These are phyloP conservation scores for Trichosanthes cucumerina DNA, from an alignment of 306 rosid genomes.

Conservation along the genomic window DNA sequence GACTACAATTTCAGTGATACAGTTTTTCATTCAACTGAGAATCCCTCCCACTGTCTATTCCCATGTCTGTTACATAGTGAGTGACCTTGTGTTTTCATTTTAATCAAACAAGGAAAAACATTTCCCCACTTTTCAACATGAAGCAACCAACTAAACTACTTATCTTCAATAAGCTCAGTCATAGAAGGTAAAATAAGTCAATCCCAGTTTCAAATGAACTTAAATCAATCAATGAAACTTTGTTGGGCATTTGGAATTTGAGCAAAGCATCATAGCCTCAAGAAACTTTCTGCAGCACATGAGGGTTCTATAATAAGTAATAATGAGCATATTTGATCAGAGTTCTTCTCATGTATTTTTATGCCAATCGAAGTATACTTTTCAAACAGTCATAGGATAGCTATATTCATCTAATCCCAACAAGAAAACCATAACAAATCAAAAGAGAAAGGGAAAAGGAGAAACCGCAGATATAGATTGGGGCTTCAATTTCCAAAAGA, in stretches of 20 bases:
- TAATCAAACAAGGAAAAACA: background rate
- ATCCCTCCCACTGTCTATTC: background rate
- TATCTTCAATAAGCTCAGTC: background rate
- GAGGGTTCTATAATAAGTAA: background rate
- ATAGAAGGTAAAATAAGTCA: background rate
- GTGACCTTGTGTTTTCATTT: background rate
- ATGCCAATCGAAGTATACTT: background rate
- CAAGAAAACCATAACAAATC: background rate
- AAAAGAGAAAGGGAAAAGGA: background rate
- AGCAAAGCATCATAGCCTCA: background rate
- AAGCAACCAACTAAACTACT: background rate
- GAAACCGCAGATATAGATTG: slow-evolving; percentile 80
- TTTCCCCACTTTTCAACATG: background rate
- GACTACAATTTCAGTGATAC: background rate
- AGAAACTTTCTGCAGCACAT: background rate
- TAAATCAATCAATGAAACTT: background rate
- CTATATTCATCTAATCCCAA: background rate
- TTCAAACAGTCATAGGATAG: background rate
- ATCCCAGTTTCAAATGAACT: background rate
- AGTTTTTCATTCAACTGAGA: background rate
- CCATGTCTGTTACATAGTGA: background rate
- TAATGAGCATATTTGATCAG: background rate
- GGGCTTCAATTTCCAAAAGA: slow-evolving; percentile 80
- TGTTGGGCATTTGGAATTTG: background rate
- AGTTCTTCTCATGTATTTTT: background rate